Base-by-base conservation (phyloP, 164 flowering plant species). In the Liriodendron chinense region DNA sequence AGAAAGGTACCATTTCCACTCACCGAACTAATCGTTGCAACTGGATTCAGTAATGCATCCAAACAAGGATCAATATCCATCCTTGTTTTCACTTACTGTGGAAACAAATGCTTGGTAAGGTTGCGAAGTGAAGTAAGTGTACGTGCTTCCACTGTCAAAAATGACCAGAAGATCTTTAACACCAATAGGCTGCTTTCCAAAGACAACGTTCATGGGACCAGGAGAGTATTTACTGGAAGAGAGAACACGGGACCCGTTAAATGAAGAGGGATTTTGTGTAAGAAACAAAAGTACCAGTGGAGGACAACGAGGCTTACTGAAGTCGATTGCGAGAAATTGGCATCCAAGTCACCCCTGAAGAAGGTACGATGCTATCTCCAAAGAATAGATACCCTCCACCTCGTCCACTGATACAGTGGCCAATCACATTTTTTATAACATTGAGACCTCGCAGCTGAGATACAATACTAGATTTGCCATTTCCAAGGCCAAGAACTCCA, bases 121-220 rank as follows among this genome's bases (percentile, higher is more conserved):
- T 75, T 73, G 84, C 50, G 89, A 82, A 77, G 70, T 79, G 23
- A 96, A 81, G 84, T 96, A 96, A 1, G 92, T 87, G 80, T 88
- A 96, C 68, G 99, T 87, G 83, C 96, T 91, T 70, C 99, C 98
- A 74, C 93, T 96, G 87, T 96, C 99, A 49, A 96, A 96, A 69
- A 89, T 76, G 48, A 84, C 78, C 16, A 43, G 73, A 47, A 91
- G 89, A 73, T 84, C 85, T 79, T 80, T 89, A 0, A 81, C 67
- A 21, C 87, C 89, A 1, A 86, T 84, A 13, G 84, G 43, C 78
- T 78, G 87, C 66, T 87, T 94, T 65, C 87, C 93, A 61, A 80
- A 84, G 69, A 79, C 23, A 49, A 96, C 84, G 53, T 90, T 93
- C n/a, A 89, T 94, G 24, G 48, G 72, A 56, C 97, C 98, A 7